Base-by-base conservation (phyloP, 192 early-diverging fungal species). In the Thoreauomyces humboldtii region DNA sequence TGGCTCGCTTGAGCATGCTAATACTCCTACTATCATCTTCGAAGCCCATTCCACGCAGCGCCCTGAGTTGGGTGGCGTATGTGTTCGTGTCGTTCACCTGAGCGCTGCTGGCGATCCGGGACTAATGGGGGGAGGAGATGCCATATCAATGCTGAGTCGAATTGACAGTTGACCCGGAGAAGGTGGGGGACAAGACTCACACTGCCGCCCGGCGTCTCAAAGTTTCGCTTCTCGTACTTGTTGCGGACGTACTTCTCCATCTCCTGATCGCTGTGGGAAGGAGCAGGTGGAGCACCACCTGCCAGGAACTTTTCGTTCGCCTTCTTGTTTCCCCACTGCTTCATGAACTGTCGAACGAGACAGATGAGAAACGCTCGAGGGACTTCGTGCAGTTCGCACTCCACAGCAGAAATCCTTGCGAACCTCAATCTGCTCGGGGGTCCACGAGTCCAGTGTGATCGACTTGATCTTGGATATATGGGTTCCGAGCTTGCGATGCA, bases 401-500 rank as follows among this genome's bases (percentile, higher is more conserved):
- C 2, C 5, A 32, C 5, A 25, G 12, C 12, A 7, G 33, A 5
- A n/a, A n/a, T 51, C 34, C 2, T 3, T 14, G 14, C 44, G 5
- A 73, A 89, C 85, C 59, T 92, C 89, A 45, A 98, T 85, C 68
- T 92, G 87, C 28, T 91, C 88, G 2, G 83, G 73, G 9, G 89
- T 88, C 96, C 96, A 98, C 28, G 82, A 81, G 73, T 98, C 96
- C 68, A 96, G 76, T 24, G 81, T 86, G 32, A 92, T 82, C 5
- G 91, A 93, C 74, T 95, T 96, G 52, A 98, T 91, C 67, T 88
- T 90, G 29, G 91, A 88, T 31, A 98, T 91, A 47, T 94, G 91
- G 0, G 92, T 95, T 35, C 93, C 92, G 65, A 95, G 78, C 36
- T 78, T 74, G 3, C 80, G 67, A 52, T 81, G 80, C 6, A 78